These are phyloP conservation scores for Cyclotella atomus DNA, from an alignment of 108 stramenopile species.

Conservation along the genomic window DNA sequence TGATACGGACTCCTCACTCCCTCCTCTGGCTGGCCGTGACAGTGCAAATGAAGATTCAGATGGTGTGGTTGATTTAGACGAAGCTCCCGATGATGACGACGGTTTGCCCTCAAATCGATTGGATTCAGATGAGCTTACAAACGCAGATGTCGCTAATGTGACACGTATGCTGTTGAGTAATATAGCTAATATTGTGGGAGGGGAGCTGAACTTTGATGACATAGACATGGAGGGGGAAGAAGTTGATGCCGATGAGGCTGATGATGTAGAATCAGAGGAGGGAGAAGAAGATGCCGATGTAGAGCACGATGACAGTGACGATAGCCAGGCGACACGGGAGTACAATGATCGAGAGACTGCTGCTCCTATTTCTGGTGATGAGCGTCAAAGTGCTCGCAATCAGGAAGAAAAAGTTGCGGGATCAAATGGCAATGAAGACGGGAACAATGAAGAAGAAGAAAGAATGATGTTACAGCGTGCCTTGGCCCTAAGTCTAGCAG, in stretches of 20 bases:
- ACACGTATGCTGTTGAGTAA: slow-evolving; percentile 15
- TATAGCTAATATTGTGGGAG: slow-evolving; percentile 41
- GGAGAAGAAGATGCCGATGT: slow-evolving; percentile 5
- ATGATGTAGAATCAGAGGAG: slow-evolving; percentile 12
- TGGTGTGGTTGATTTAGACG: background rate
- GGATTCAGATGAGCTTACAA: slow-evolving; percentile 5
- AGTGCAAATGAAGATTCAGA: background rate
- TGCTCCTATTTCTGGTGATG: background rate
- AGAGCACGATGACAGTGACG: slow-evolving; percentile 3
- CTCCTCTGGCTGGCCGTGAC: background rate
- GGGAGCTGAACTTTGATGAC: slow-evolving; percentile 28
- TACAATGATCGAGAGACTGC: background rate
- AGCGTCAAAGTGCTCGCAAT: slow-evolving; percentile 1
- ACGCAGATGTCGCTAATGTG: slow-evolving; percentile 10
- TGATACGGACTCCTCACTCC: background rate
- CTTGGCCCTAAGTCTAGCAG: slow-evolving; percentile 39
- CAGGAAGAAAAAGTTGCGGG: background rate
- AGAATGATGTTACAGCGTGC: slow-evolving; percentile 39
- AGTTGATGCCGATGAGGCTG: slow-evolving; percentile 20
- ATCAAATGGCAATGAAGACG: background rate
- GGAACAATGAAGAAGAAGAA: slow-evolving; percentile 20
- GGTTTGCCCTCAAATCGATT: background rate
- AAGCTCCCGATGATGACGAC: slow-evolving; percentile 4
- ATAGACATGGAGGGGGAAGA: slow-evolving; percentile 32
- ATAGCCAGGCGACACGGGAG: slow-evolving; percentile 16